Evolutionary conservation across 176 grass and related monocot genomes (phyloP), one percentile per base, ranked within the genome.

Genomic region (Poa pratensis): DNA sequence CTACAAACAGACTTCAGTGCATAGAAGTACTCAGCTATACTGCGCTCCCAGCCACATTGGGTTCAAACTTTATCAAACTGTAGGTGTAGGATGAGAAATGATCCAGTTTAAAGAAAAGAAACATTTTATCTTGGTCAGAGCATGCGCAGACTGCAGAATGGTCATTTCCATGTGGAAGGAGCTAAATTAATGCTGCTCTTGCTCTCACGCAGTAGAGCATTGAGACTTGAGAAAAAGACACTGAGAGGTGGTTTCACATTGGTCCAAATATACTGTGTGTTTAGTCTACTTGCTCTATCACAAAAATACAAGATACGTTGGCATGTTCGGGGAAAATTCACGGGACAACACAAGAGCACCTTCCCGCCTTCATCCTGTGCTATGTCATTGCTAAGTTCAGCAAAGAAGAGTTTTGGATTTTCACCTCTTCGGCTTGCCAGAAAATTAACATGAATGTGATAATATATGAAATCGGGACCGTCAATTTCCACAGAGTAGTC

Each of bases 331-430:
- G 69, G 69, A 46, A 72, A 46, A 14, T 12, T 24, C n/a, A 72
- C 69, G 0, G 69, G 69, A 7, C 39, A 45, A 24, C 69, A 72
- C 40, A 46, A 24, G 7, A 28, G 60, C 24, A n/a, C 69, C 40
- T 72, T 72, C 40, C 39, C 40, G 3, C n/a, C 40, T 46, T 23
- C 39, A 46, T 72, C 5, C 40, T 46, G 11, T 15, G 69, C 1
- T 40, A 24, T 23, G 5, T 46, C 69, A 23, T 72, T 72, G 40
- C 69, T 72, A 72, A 72, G 11, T 72, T 72, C 69, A 72, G 40
- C 69, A 26, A 72, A 72, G 40, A 72, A 72, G 69, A 72, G 69
- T 72, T 72, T 6, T 24, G 40, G 40, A 0, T 16, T 16, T 72
- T 43, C 69, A 72, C 22, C 69, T 72, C 69, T 46, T 46, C 0